A percentile compares a stretch with the other conserved stretches of the same genome.
phyloP scores from a whole-genome alignment of 176 grass and related monocot genomes.

The Raddia distichophylla region DNA sequence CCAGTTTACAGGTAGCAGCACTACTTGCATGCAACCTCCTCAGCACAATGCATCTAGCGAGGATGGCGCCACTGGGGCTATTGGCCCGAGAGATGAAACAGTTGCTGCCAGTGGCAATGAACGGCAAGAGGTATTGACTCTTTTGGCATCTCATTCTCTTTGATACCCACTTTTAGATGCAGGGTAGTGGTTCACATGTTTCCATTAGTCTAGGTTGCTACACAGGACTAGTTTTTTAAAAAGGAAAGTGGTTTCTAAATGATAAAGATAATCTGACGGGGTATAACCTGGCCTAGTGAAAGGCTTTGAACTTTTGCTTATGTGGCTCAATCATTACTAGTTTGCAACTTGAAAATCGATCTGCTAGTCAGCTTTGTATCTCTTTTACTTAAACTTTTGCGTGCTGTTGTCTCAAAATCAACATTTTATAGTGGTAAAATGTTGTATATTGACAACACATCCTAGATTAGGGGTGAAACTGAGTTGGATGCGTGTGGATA shows the following conservation, averaged over 20 bases:
- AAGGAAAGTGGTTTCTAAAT: neutral
- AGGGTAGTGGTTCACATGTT: neutral
- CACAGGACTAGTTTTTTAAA: neutral
- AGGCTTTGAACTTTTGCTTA: neutral
- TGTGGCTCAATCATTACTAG: neutral
- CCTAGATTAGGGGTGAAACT: neutral
- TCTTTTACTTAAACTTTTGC: neutral
- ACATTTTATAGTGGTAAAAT: neutral
- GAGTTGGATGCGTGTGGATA: too few species aligned
- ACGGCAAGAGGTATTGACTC: slow-evolving; percentile 23
- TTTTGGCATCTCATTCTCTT: neutral
- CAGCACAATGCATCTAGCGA: slow-evolving; percentile 12
- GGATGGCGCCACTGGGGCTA: neutral
- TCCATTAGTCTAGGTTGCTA: neutral
- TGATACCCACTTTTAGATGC: neutral
- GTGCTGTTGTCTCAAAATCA: neutral
- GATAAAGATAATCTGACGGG: neutral
- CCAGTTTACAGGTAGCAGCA: slow-evolving; percentile 5
- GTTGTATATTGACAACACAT: neutral
- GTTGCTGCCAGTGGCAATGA: neutral
- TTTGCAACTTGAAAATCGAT: neutral
- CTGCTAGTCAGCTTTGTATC: neutral
- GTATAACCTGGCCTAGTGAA: neutral
- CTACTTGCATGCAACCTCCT: neutral
- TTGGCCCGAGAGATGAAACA: slow-evolving; percentile 22